Base-by-base conservation (phyloP, 352 stramenopile species). In the Globisporangium okanoganense region DNA sequence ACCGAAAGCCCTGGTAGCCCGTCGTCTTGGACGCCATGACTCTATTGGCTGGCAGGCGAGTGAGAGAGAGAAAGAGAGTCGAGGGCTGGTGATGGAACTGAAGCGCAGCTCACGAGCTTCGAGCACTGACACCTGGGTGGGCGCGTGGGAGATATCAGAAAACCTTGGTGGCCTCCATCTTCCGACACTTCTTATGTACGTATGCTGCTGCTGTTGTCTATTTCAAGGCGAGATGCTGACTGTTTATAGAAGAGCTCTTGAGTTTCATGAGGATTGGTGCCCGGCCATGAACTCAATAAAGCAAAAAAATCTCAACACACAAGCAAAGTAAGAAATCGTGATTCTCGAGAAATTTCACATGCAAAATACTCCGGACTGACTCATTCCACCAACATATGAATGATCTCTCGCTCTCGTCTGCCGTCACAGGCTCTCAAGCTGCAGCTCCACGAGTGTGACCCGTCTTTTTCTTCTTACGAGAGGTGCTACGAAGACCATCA, bases 1-100 rank as follows among this genome's bases (percentile, higher is more conserved):
- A 90, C 62, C 78, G 70, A 73, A 91, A 95, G 31, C 84, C 86
- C 66, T 95, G 84, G 62, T 93, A 92, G 4, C 83, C 85, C 38
- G 69, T 77, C 57, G 75, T 81, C 62, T 70, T 76, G 61, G 76
- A 82, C 33, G 73, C 76, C 71, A 82, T 85, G 43, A 38, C 27
- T 40, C 1, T 12, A n/a, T 14, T 40, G 12, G 29, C 29, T 35
- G 10, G 33, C 33, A 38, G 3, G 33, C 33, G 6, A 33, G 29
- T 33, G n/a, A n/a, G n/a, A n/a, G n/a, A 3, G 29, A 35, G 29
- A 8, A 40, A 12, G 9, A 40, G 35, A 40, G 35, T 12, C 16
- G 35, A 40, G 16, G 35, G 35, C 35, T 40, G 13, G 35, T 13
- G 36, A 43, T 43, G 36, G 36, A 43, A 43, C 36, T 43, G 36